Evolutionary conservation across 306 rosid genomes (phyloP).

Genomic region (Prunus salicina): DNA sequence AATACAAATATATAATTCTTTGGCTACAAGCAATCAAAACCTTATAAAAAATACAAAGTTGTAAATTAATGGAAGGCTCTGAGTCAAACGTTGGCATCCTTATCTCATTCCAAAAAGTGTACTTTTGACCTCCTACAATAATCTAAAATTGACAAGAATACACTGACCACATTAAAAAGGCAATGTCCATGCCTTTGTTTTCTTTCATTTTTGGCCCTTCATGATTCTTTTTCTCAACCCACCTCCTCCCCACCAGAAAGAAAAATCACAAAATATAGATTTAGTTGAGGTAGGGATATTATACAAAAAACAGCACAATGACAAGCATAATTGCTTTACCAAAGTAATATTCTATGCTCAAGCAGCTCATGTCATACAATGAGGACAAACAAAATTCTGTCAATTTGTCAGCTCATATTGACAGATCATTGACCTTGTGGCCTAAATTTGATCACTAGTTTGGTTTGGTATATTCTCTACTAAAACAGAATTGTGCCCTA

Average conservation of each 20-base stretch:
- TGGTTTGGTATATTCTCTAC: conserved; percentile 2
- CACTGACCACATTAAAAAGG: background rate
- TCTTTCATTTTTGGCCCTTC: background rate
- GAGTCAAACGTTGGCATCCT: conserved; percentile 1
- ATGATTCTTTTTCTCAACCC: background rate
- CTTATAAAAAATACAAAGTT: too few relatives aligned
- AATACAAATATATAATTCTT: too few relatives aligned
- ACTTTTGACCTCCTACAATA: too few relatives aligned
- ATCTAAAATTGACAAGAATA: too few relatives aligned
- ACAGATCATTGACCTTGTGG: conserved; percentile 12
- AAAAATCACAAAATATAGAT: conserved; percentile 3
- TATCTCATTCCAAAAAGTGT: background rate
- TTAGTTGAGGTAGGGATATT: background rate
- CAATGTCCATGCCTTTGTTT: conserved; percentile 15
- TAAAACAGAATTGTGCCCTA: conserved; percentile 11
- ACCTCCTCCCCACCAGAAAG: background rate
- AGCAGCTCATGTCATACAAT: conserved; percentile 14
- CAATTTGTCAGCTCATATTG: conserved; percentile 15
- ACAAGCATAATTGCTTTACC: background rate
- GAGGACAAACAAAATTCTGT: conserved; percentile 11
- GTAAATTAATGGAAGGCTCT: background rate
- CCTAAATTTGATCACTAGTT: conserved; percentile 7
- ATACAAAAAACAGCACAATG: background rate
- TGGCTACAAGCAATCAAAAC: too few relatives aligned
- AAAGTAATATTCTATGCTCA: conserved; percentile 13